Evolutionary conservation across 2,329 filamentous ascomycete genomes (phyloP).

Genomic region (Penicillium olsonii): DNA sequence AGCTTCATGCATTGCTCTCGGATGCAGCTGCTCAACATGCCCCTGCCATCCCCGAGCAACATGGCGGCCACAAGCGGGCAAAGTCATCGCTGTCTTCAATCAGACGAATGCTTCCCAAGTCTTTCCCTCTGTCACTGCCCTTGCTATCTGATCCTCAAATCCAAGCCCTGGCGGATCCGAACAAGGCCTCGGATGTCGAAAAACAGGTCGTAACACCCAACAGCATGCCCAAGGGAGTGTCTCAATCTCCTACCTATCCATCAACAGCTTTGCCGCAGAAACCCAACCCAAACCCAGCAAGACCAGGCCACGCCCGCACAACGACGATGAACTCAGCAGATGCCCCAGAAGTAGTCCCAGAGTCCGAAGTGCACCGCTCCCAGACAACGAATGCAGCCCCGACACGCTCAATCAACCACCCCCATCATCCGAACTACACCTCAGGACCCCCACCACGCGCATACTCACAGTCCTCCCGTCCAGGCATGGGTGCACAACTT

Average conservation of each 20-base stretch:
- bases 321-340: slow-evolving; percentile 37
- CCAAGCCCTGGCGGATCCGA: slow-evolving; percentile 34
- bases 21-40: slow-evolving; percentile 29
- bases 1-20: slow-evolving; percentile 20
- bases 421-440: slow-evolving; percentile 29
- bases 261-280: slow-evolving; percentile 6
- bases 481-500: slow-evolving; percentile 6
- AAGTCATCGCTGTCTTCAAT: slow-evolving; percentile 40
- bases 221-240: slow-evolving; percentile 4
- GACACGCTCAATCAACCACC: slow-evolving; percentile 25
- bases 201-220: slow-evolving; percentile 26
- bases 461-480: slow-evolving; percentile 20
- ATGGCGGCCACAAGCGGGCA: slow-evolving; percentile 27
- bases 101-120: slow-evolving; percentile 35
- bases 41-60: slow-evolving; percentile 18
- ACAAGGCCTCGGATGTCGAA: slow-evolving; percentile 28
- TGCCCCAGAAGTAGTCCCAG: slow-evolving; percentile 36
- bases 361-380: slow-evolving; percentile 29
- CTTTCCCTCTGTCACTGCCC: slow-evolving; percentile 30
- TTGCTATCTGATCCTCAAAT: slow-evolving; percentile 42
- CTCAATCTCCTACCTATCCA: slow-evolving; percentile 4
- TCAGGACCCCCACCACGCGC: slow-evolving; percentile 19
- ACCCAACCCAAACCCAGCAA: not conserved
- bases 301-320: slow-evolving; percentile 21
- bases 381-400: slow-evolving; percentile 18